phyloP scores from a whole-genome alignment of 2,329 filamentous ascomycete genomes.

The Ophiostoma populinum region DNA sequence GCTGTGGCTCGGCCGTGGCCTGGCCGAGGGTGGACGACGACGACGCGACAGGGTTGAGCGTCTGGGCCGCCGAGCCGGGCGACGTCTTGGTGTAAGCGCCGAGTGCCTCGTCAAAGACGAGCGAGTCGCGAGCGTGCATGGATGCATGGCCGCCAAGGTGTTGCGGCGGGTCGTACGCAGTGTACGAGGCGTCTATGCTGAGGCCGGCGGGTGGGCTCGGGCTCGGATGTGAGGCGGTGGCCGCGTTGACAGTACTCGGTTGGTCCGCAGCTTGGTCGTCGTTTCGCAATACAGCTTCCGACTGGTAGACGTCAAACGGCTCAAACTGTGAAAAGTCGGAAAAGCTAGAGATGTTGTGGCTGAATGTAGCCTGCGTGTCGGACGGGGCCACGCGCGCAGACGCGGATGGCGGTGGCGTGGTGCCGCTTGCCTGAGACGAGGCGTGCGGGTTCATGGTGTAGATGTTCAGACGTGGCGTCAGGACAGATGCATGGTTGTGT shows the following conservation, averaged over 20 bases:
- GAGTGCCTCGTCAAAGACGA: conserved; percentile 3
- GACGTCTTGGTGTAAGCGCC: conserved; percentile 3
- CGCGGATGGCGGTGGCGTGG: no score
- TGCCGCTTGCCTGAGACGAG: no score
- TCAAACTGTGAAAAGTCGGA: conserved; percentile 17
- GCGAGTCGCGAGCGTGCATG: conserved; percentile 23
- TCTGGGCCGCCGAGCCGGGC: neutral
- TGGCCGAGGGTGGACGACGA: conserved; percentile 1
- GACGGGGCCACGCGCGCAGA: conserved; percentile 1
- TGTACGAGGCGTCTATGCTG: no score
- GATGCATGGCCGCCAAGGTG: conserved; percentile 20
- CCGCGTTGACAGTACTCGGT: no score
- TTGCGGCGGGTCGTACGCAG: neutral
- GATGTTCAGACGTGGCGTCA: no score
- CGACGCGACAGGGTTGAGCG: neutral
- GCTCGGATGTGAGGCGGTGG: no score
- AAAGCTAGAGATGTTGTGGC: conserved; percentile 15
- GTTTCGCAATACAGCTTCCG: conserved; percentile 9
- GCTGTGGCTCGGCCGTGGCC: neutral
- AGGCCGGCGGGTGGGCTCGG: no score
- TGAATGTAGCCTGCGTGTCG: conserved; percentile 1
- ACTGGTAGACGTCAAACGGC: conserved; percentile 33
- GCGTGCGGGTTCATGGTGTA: no score
- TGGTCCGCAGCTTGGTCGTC: conserved; percentile 1
- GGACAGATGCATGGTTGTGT: no score